A percentile compares a stretch with the other conserved stretches of the same genome.
These are phyloP conservation scores for Phellopilus nigrolimitatus DNA, from an alignment of 1,284 basidiomycete species.

Conservation along the genomic window DNA sequence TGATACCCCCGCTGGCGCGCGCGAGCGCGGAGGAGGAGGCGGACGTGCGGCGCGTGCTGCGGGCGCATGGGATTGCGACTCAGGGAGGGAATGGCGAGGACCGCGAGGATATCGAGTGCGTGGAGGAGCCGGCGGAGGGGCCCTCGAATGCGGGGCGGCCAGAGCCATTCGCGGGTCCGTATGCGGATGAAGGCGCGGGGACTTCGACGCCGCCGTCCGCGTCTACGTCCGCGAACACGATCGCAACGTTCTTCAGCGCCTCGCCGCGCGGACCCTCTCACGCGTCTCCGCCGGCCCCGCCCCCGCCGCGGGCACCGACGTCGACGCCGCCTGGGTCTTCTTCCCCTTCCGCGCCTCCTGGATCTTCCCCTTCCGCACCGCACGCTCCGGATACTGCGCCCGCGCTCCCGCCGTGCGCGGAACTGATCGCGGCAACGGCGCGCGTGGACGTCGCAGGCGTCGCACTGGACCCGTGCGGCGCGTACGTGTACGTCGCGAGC, in stretches of 20 bases:
- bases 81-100: no score
- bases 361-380: neutral
- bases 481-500: conserved; percentile 63
- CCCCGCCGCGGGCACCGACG: no score
- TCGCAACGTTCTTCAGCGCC: no score
- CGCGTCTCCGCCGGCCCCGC: no score
- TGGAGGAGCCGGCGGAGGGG: no score
- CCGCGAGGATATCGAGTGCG: no score
- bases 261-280: no score
- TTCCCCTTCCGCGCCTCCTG: conserved; percentile 20
- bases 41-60: conserved; percentile 8
- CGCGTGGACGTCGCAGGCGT: conserved; percentile 61
- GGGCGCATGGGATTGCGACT: conserved; percentile 7
- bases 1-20: conserved; percentile 5
- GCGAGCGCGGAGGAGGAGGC: conserved; percentile 5
- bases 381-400: neutral
- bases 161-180: no score
- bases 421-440: conserved; percentile 18
- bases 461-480: conserved; percentile 69
- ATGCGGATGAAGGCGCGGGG: no score
- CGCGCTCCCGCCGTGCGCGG: conserved; percentile 19
- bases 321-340: conserved; percentile 23
- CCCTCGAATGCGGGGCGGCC: no score
- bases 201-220: no score
- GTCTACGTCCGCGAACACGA: no score